These are phyloP conservation scores for Escovopsis weberi DNA, from an alignment of 2,329 filamentous ascomycete genomes.

Conservation along the genomic window DNA sequence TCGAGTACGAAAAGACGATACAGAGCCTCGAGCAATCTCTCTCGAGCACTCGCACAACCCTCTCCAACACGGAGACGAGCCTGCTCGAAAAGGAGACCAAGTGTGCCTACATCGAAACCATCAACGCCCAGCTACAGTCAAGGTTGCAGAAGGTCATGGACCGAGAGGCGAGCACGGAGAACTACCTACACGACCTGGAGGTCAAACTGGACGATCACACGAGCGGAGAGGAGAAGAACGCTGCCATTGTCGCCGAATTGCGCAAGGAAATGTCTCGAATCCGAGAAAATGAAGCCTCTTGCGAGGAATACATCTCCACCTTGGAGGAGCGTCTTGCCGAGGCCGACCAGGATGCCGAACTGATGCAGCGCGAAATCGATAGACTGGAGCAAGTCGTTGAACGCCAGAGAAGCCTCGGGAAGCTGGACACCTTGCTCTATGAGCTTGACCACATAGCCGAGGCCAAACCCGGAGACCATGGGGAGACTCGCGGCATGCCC, in stretches of 20 bases:
- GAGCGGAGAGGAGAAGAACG: slow-evolving; percentile 84
- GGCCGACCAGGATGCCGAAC: slow-evolving; percentile 84
- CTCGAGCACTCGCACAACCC: slow-evolving; percentile 68
- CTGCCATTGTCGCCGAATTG: slow-evolving; percentile 69
- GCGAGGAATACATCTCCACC: slow-evolving; percentile 94
- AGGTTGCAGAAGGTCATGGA: slow-evolving; percentile 89
- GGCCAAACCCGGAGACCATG: slow-evolving; percentile 24
- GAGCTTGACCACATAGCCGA: slow-evolving; percentile 73
- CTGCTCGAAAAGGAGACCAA: slow-evolving; percentile 88
- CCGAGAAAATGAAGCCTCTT: slow-evolving; percentile 77
- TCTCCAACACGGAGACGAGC: slow-evolving; percentile 72
- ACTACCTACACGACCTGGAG: slow-evolving; percentile 85
- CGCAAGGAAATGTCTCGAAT: slow-evolving; percentile 82
- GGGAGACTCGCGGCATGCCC: slow-evolving; percentile 23
- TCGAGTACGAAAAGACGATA: slow-evolving; percentile 98
- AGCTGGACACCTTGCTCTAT: slow-evolving; percentile 81
- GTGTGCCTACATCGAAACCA: slow-evolving; percentile 82
- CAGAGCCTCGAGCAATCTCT: slow-evolving; percentile 84
- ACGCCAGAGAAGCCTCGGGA: slow-evolving; percentile 85
- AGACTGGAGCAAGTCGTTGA: slow-evolving; percentile 89
- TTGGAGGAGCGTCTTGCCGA: slow-evolving; percentile 91
- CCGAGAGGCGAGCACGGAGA: slow-evolving; percentile 80
- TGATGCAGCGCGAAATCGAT: slow-evolving; percentile 95
- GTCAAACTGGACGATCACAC: slow-evolving; percentile 79
- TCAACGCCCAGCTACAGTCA: slow-evolving; percentile 77